Percentiles rank a stretch among this genome's conserved stretches.
These are phyloP conservation scores for Colletotrichum sidae DNA, from an alignment of 2,329 filamentous ascomycete genomes.

Conservation along the genomic window DNA sequence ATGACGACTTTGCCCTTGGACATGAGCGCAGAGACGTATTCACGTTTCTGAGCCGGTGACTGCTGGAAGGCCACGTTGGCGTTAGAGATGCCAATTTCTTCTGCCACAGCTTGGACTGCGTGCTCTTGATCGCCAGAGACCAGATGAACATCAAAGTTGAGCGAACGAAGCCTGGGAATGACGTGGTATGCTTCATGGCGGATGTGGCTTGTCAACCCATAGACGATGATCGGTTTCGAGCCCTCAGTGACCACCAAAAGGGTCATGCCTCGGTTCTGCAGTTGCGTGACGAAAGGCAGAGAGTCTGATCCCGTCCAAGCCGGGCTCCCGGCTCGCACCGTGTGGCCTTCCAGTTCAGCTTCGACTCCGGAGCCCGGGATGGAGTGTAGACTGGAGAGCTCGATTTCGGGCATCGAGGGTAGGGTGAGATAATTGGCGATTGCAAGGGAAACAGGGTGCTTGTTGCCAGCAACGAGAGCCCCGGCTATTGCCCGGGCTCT, in stretches of 20 bases:
- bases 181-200: conserved; percentile 55
- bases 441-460: conserved; percentile 64
- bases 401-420: background rate
- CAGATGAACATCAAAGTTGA: conserved; percentile 63
- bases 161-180: conserved; percentile 56
- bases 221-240: conserved; percentile 54
- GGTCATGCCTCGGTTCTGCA: conserved; percentile 42
- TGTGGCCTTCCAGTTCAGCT: conserved; percentile 45
- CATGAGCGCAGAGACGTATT: conserved; percentile 59
- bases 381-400: conserved; percentile 45
- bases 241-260: conserved; percentile 44
- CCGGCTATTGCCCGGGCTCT: conserved; percentile 43
- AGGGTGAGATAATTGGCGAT: conserved; percentile 55
- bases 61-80: conserved; percentile 57
- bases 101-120: conserved; percentile 61
- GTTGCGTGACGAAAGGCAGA: conserved; percentile 38
- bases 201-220: conserved; percentile 56
- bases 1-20: conserved; percentile 52
- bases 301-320: conserved; percentile 52
- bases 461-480: conserved; percentile 51
- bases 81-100: conserved; percentile 53
- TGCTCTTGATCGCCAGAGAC: conserved; percentile 66
- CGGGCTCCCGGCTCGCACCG: conserved; percentile 58
- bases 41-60: conserved; percentile 65
- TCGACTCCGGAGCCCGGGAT: conserved; percentile 55